These are phyloP conservation scores for Crithidia brevicula DNA, from an alignment of 208 protist genomes.

Conservation along the genomic window DNA sequence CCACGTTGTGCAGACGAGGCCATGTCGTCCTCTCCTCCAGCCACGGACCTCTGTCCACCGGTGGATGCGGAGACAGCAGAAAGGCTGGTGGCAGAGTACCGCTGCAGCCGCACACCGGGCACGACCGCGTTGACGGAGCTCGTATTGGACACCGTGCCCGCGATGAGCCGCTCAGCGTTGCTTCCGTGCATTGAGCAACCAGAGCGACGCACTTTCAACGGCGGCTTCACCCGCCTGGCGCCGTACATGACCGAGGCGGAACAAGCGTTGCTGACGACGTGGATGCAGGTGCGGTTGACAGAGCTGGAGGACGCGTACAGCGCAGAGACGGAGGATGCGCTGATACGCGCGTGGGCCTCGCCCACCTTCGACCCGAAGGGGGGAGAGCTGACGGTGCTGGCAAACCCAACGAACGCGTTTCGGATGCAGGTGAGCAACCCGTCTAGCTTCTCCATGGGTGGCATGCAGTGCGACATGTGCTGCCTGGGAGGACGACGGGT, in stretches of 20 bases:
- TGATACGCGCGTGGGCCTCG: slow-evolving; percentile 28
- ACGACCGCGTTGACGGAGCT: slow-evolving; percentile 12
- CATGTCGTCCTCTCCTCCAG: too few relatives aligned
- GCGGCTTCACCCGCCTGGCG: slow-evolving; percentile 17
- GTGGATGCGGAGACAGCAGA: neutral
- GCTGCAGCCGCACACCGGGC: slow-evolving; percentile 6
- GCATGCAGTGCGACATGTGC: slow-evolving; percentile 36
- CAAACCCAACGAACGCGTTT: slow-evolving; percentile 29
- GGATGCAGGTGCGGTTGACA: slow-evolving; percentile 30
- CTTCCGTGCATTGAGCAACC: slow-evolving; percentile 32
- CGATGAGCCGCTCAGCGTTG: slow-evolving; percentile 9
- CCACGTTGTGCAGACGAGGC: too few relatives aligned
- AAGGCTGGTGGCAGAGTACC: slow-evolving; percentile 4
- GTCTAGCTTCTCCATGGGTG: slow-evolving; percentile 3
- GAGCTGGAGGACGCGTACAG: neutral
- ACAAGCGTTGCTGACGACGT: slow-evolving; percentile 12
- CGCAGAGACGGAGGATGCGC: neutral
- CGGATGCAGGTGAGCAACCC: slow-evolving; percentile 36
- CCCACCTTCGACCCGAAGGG: slow-evolving; percentile 20
- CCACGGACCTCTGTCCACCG: neutral
- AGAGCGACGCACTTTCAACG: slow-evolving; percentile 27
- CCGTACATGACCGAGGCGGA: slow-evolving; percentile 16
- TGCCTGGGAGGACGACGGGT: slow-evolving; percentile 12
- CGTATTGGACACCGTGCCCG: slow-evolving; percentile 18
- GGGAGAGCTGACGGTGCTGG: slow-evolving; percentile 30